Percentiles rank a stretch among this genome's conserved stretches.
Conservation (phyloP, 2,329 filamentous ascomycete genomes). For the Fusarium secorum region DNA sequence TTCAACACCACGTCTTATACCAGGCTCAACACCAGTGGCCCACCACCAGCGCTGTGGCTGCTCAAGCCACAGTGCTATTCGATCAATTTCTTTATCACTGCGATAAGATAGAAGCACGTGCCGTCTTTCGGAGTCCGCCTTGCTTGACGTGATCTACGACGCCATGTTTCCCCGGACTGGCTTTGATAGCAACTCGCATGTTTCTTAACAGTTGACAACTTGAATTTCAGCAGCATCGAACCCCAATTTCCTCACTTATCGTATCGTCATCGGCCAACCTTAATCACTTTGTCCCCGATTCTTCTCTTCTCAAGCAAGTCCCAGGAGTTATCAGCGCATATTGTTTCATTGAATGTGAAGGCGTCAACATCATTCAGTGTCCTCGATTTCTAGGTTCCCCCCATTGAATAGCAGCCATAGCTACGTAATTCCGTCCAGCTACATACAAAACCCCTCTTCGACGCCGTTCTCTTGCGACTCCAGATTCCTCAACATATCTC, state of each 20-base stretch:
- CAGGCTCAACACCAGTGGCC: background rate
- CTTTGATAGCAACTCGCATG: conserved; percentile 28
- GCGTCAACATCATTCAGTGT: conserved; percentile 24
- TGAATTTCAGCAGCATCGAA: conserved; percentile 14
- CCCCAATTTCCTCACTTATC: background rate
- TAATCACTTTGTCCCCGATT: conserved; percentile 8
- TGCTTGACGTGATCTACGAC: conserved; percentile 41
- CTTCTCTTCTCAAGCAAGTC: conserved; percentile 1
- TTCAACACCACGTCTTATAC: background rate
- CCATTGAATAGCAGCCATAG: conserved; percentile 15
- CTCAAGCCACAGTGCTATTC: conserved; percentile 5
- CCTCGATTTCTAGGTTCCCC: conserved; percentile 11
- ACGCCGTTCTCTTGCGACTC: background rate
- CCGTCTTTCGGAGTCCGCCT: conserved; percentile 30
- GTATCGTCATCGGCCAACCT: background rate
- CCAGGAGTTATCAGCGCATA: conserved; percentile 10
- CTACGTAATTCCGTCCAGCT: conserved; percentile 13
- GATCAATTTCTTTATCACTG: conserved; percentile 26
- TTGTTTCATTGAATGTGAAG: conserved; percentile 27
- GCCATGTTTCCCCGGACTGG: conserved; percentile 32
- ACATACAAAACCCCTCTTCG: background rate
- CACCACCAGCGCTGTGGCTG: background rate
- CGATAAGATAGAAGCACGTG: conserved; percentile 40
- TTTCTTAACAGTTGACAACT: conserved; percentile 23
- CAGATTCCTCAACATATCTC: background rate